Percentiles rank a stretch among this genome's conserved stretches.
Evolutionary conservation across 805 yeast genomes (phyloP).

Genomic region (Candida gorgasii): DNA sequence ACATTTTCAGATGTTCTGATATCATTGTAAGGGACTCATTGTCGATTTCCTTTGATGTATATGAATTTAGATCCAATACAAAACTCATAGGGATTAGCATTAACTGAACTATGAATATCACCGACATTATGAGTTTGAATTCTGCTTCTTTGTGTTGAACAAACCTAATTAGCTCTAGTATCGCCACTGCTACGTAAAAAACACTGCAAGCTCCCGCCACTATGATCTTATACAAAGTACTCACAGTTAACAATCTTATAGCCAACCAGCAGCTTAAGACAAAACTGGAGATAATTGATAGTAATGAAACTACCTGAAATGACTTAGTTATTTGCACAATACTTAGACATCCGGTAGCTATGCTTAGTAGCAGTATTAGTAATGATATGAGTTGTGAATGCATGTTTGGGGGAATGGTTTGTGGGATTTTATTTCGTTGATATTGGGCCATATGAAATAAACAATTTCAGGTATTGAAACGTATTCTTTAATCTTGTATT

Average conservation of each 20-base stretch:
- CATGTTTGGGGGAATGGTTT: too few relatives aligned
- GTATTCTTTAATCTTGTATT: too few relatives aligned
- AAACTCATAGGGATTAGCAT: constrained; percentile 6
- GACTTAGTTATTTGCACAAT: background rate
- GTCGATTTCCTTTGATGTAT: background rate
- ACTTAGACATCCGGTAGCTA: constrained; percentile 11
- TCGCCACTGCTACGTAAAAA: constrained; percentile 3
- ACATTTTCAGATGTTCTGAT: background rate
- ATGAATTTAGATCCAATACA: constrained; percentile 1
- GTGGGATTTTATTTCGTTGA: too few relatives aligned
- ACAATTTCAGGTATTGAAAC: too few relatives aligned
- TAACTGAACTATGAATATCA: constrained; percentile 10
- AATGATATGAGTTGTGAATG: too few relatives aligned
- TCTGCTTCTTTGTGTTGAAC: background rate
- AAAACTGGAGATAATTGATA: constrained; percentile 9
- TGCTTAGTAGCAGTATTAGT: constrained; percentile 7
- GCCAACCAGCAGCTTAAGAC: constrained; percentile 13
- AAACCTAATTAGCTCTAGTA: constrained; percentile 3
- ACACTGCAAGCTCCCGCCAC: constrained; percentile 3
- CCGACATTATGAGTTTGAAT: constrained; percentile 7
- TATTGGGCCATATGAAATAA: too few relatives aligned
- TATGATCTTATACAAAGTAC: background rate
- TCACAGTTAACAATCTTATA: constrained; percentile 11
- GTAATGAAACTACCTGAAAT: background rate
- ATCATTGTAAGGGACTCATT: constrained; percentile 2